Conservation (phyloP, 495 filamentous ascomycete species). For the Aspergillus sclerotiicarbonarius region DNA sequence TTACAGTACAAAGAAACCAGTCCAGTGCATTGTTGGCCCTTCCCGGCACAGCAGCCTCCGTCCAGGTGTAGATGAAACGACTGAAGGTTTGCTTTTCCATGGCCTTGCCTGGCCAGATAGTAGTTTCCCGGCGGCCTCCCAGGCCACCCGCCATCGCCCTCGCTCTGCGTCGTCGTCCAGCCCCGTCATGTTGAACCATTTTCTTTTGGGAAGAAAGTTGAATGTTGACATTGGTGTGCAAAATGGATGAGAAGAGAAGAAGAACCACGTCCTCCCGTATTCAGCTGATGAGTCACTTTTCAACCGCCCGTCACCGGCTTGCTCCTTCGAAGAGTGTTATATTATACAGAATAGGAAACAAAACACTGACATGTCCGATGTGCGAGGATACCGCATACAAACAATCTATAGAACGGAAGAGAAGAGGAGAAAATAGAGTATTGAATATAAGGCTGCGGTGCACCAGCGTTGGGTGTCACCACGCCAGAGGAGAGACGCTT, state of each 20-base stretch:
- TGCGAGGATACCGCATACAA: slow-evolving; percentile 10
- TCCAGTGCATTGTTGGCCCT: slow-evolving; percentile 12
- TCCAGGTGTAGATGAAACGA: slow-evolving; percentile 2
- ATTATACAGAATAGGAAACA: slow-evolving; percentile 26
- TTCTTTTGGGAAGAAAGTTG: slow-evolving; percentile 10
- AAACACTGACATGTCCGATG: slow-evolving; percentile 12
- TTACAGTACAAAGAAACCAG: slow-evolving; percentile 25
- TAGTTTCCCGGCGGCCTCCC: neutral
- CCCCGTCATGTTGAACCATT: slow-evolving; percentile 18
- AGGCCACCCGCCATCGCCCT: slow-evolving; percentile 3
- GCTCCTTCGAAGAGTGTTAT: slow-evolving; percentile 15
- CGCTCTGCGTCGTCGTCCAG: slow-evolving; percentile 13
- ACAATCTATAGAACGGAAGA: slow-evolving; percentile 16
- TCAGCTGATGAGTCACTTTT: slow-evolving; percentile 23
- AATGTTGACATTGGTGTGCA: slow-evolving; percentile 3
- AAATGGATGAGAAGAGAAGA: slow-evolving; percentile 3
- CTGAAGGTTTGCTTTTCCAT: slow-evolving; percentile 5
- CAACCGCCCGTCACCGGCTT: slow-evolving; percentile 19
- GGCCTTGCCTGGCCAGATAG: slow-evolving; percentile 17
- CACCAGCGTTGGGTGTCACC: neutral
- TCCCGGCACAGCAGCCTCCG: neutral
- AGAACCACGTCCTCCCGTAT: slow-evolving; percentile 7
- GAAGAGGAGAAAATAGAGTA: slow-evolving; percentile 8
- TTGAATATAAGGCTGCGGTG: slow-evolving; percentile 8
- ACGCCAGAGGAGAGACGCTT: neutral